Evolutionary conservation across 2,329 filamentous ascomycete genomes (phyloP).

Genomic region (Fusarium keratoplasticum): DNA sequence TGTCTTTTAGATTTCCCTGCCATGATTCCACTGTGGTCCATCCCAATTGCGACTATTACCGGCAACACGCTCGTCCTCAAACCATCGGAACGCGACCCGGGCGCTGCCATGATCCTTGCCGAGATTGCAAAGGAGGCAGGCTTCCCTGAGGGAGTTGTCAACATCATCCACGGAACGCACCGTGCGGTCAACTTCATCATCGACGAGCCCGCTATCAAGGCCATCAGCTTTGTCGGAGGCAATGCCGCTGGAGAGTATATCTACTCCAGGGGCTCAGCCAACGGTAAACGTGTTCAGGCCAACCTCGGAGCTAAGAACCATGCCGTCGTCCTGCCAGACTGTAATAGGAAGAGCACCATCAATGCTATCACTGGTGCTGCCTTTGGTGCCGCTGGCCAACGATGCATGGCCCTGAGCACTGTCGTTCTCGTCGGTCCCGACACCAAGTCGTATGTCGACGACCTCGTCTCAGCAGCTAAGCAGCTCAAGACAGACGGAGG

Average conservation of each 20-base stretch:
- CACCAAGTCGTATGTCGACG: slow-evolving; percentile 70
- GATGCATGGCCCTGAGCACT: slow-evolving; percentile 77
- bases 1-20: slow-evolving; percentile 75
- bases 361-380: slow-evolving; percentile 75
- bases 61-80: slow-evolving; percentile 84
- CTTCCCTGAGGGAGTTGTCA: slow-evolving; percentile 78
- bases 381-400: slow-evolving; percentile 76
- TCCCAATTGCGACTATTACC: slow-evolving; percentile 81
- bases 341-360: slow-evolving; percentile 75
- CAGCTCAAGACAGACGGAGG: slow-evolving; percentile 50
- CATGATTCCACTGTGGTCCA: slow-evolving; percentile 87
- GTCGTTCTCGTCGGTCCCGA: slow-evolving; percentile 74
- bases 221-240: slow-evolving; percentile 75
- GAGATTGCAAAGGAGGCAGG: slow-evolving; percentile 80
- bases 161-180: slow-evolving; percentile 73
- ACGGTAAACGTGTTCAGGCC: slow-evolving; percentile 77
- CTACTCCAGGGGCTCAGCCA: slow-evolving; percentile 73
- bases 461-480: slow-evolving; percentile 72
- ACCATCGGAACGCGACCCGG: slow-evolving; percentile 82
- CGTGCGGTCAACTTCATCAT: slow-evolving; percentile 77
- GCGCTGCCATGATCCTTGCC: slow-evolving; percentile 81
- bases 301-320: slow-evolving; percentile 79
- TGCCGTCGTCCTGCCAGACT: slow-evolving; percentile 73
- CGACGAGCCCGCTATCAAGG: slow-evolving; percentile 76
- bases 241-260: slow-evolving; percentile 79